Evolutionary conservation across 2,329 filamentous ascomycete species (phyloP).

Genomic region (Fusarium cyanostomum): DNA sequence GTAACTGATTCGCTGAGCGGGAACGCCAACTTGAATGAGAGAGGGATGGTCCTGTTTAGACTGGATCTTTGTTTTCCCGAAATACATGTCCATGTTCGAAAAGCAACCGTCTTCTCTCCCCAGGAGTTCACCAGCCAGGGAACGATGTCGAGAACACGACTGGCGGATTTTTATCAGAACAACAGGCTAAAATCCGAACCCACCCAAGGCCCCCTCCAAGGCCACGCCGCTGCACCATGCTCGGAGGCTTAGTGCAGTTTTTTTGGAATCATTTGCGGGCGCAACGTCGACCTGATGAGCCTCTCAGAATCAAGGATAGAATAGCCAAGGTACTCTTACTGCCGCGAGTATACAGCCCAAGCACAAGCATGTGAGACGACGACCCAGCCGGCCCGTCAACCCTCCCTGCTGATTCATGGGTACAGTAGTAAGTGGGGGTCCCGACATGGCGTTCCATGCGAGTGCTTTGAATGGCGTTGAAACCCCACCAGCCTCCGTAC

Average conservation of each 20-base stretch:
- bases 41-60: constrained; percentile 12
- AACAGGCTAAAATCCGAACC: constrained; percentile 33
- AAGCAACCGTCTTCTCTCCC: constrained; percentile 1
- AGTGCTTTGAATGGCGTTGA: constrained; percentile 36
- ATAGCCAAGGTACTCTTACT: too few species aligned
- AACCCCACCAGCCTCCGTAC: constrained; percentile 28
- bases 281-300: constrained; percentile 40
- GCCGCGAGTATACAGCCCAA: too few species aligned
- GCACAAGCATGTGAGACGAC: constrained; percentile 27
- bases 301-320: constrained; percentile 24
- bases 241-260: constrained; percentile 35
- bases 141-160: not conserved
- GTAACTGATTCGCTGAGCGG: constrained; percentile 14
- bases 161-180: constrained; percentile 11
- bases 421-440: constrained; percentile 40
- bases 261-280: constrained; percentile 44
- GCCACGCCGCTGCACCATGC: constrained; percentile 40
- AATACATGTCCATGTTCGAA: not conserved
- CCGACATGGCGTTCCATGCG: constrained; percentile 39
- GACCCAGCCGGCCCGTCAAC: constrained; percentile 20
- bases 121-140: too few species aligned
- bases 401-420: constrained; percentile 41
- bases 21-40: constrained; percentile 2
- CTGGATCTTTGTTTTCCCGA: constrained; percentile 35
- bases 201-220: constrained; percentile 18